Evolutionary conservation across 192 early-diverging fungal species (phyloP).

Genomic region (Neocallimastix lanati): DNA sequence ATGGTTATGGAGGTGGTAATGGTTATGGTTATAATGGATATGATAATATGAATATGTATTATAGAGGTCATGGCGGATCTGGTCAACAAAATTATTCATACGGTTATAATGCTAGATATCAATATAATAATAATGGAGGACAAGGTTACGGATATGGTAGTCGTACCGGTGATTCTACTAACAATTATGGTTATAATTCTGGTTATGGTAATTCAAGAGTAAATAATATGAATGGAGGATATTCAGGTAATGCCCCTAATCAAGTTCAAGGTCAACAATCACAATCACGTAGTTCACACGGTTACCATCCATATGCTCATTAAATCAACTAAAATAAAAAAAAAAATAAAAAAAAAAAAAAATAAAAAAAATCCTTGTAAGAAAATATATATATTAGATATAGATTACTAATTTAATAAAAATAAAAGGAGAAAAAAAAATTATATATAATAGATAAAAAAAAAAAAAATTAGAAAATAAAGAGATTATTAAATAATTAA

Average conservation of each 20-base stretch:
- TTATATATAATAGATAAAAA: too few relatives aligned
- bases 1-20: constrained; percentile 11
- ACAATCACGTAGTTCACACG: background rate
- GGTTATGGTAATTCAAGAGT: background rate
- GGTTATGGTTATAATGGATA: constrained; percentile 16
- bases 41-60: constrained; percentile 3
- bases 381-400: too few relatives aligned
- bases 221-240: background rate
- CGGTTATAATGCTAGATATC: background rate
- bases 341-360: too few relatives aligned
- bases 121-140: background rate
- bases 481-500: too few relatives aligned
- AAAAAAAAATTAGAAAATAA: too few relatives aligned
- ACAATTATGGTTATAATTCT: background rate
- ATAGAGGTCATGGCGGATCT: background rate
- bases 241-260: background rate
- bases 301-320: background rate
- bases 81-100: background rate
- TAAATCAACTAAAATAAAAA: too few relatives aligned
- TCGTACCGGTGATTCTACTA: background rate
- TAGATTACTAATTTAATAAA: too few relatives aligned
- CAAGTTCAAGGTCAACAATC: background rate
- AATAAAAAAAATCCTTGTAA: background rate
- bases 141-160: background rate
- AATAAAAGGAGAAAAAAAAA: too few relatives aligned